Evolutionary conservation across 148 eudicot species (phyloP), one percentile per base, ranked within the genome.

Genomic region (Amaranthus hypochondriacus): DNA sequence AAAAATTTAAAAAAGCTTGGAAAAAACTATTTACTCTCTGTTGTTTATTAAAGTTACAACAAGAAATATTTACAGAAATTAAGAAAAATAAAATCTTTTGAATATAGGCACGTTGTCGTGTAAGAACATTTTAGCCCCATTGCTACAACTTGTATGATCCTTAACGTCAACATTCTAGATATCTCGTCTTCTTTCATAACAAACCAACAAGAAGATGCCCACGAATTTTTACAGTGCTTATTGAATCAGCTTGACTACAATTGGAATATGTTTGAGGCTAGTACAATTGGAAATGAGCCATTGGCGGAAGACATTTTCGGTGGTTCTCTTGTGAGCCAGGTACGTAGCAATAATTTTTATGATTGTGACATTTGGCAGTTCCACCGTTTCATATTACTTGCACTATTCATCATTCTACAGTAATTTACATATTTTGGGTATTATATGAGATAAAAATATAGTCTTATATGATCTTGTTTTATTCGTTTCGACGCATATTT

Each of bases 171-270:
- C 28, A 63, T 66, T n/a, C 48, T 73, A 94, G 98, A 89, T 66
- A 78, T 94, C 67, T 91, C 97, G 43, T 87, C 90, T 12, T 62
- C 50, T 73, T 94, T 94, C 48, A 84, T 66, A 50, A 84, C 90
- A 80, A 86, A 76, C 75, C 93, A 89, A 77, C 98, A 94, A 79
- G 98, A 94, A 77, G 98, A 94, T 88, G 98, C 98, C 56, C 98
- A 94, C 76, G 97, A 91, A 72, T 90, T 89, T 82, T 80, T 94
- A 72, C 97, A 88, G 68, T 89, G 93, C 77, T 84, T 94, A 51
- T 76, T 91, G 66, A 96, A 91, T 80, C 91, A 84, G 75, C 91
- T 89, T 72, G 96, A 94, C 67, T 79, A 68, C 56, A 86, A 83
- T 75, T 84, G 88, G 82, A 70, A 57, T 28, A 69, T 77, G 59